These are phyloP conservation scores for Flammula alnicola DNA, from an alignment of 1,284 basidiomycete genomes.

Conservation along the genomic window DNA sequence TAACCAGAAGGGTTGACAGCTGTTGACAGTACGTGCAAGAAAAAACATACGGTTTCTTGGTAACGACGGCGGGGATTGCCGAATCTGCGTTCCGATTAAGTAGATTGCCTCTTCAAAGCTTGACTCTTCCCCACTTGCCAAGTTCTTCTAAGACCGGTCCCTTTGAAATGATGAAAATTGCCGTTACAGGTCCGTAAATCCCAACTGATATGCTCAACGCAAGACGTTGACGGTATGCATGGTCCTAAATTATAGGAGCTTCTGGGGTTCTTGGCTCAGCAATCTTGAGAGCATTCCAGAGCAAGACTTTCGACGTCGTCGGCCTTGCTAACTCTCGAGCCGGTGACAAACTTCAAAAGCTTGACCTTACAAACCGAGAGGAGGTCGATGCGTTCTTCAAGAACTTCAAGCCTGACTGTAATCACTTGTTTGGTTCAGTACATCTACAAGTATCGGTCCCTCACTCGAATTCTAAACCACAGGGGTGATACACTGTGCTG, in stretches of 20 bases:
- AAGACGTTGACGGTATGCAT: background rate
- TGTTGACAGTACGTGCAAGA: background rate
- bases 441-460: background rate
- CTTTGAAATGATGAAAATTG: slow-evolving; percentile 24
- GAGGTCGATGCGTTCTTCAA: slow-evolving; percentile 55
- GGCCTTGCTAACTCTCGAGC: slow-evolving; percentile 69
- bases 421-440: slow-evolving; percentile 27
- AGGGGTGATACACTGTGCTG: slow-evolving; percentile 88
- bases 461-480: slow-evolving; percentile 15
- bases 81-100: slow-evolving; percentile 8
- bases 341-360: slow-evolving; percentile 51
- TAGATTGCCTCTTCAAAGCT: background rate
- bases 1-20: slow-evolving; percentile 3
- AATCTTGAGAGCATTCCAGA: slow-evolving; percentile 62
- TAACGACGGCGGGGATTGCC: slow-evolving; percentile 13
- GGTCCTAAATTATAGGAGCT: slow-evolving; percentile 55
- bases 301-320: slow-evolving; percentile 46
- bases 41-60: slow-evolving; percentile 1
- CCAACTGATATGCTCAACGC: background rate
- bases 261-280: slow-evolving; percentile 78
- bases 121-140: background rate
- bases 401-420: slow-evolving; percentile 69
- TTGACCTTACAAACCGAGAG: slow-evolving; percentile 63
- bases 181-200: slow-evolving; percentile 25
- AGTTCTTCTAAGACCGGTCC: background rate